Evolutionary conservation across 371 early-diverging fungal genomes (phyloP).

Genomic region (Syncephalastrum racemosum): DNA sequence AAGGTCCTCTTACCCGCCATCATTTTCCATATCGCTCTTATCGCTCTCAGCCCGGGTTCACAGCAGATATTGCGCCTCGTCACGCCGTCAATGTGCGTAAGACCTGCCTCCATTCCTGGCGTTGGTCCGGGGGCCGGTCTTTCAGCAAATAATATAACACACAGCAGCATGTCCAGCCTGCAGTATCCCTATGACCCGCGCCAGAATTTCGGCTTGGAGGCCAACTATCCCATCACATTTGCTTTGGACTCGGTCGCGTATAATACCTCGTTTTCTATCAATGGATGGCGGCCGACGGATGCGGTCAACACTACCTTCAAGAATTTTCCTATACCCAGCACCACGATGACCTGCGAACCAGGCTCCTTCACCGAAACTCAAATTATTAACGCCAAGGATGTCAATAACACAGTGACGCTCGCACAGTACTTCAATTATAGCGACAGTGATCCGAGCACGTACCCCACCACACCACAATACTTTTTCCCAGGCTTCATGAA

Average conservation of each 20-base stretch:
- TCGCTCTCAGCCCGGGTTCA: conserved; percentile 7
- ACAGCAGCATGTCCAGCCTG: not conserved
- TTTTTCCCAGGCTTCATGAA: conserved; percentile 27
- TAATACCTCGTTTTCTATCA: not conserved
- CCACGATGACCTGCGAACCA: conserved; percentile 2
- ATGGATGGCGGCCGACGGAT: not conserved
- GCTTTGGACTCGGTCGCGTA: not conserved
- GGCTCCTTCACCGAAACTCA: conserved; percentile 6
- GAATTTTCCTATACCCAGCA: conserved; percentile 3
- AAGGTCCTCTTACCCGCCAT: conserved; percentile 5
- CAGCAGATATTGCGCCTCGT: conserved; percentile 4
- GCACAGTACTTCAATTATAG: not conserved
- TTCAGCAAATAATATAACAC: not conserved
- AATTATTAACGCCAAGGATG: not conserved
- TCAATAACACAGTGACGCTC: not conserved
- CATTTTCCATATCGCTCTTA: conserved; percentile 8
- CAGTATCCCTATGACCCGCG: not conserved
- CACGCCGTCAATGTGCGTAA: too few species aligned
- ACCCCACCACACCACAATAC: conserved; percentile 9
- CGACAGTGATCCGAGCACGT: not conserved
- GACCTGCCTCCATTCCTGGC: not conserved
- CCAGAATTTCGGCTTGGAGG: conserved; percentile 1
- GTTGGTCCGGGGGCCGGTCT: not conserved
- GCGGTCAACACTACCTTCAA: conserved; percentile 2
- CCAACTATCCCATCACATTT: not conserved